Percentiles rank a stretch among this genome's conserved stretches.
phyloP scores from a whole-genome alignment of 2,329 filamentous ascomycete species.

The Ceratocystis destructans region DNA sequence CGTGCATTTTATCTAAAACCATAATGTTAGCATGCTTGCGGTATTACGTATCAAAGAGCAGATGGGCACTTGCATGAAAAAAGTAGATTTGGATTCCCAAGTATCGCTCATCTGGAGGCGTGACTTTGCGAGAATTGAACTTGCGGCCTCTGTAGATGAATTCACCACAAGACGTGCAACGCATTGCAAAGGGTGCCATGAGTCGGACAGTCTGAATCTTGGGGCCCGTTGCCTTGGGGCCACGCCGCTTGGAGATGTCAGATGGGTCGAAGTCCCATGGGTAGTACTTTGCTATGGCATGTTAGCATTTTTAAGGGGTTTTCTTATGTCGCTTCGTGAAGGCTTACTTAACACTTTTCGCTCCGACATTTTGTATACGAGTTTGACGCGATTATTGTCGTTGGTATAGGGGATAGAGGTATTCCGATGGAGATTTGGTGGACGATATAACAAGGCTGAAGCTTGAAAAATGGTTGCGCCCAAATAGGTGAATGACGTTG shows the following conservation, averaged over 20 bases:
- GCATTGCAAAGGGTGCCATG: conserved; percentile 44
- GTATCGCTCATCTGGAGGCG: conserved; percentile 75
- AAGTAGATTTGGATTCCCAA: conserved; percentile 74
- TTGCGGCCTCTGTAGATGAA: conserved; percentile 90
- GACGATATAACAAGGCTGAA: conserved; percentile 7
- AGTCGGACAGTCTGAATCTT: conserved; percentile 76
- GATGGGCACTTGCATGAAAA: conserved; percentile 45
- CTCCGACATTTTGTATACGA: conserved; percentile 55
- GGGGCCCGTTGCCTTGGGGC: conserved; percentile 58
- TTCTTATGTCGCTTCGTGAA: neutral
- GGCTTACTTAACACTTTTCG: conserved; percentile 55
- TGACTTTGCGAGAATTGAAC: conserved; percentile 92
- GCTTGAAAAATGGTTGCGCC: neutral
- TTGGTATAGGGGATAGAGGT: neutral
- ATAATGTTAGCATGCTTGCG: neutral
- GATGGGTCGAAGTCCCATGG: conserved; percentile 82
- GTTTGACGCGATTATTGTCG: neutral
- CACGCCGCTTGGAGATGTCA: conserved; percentile 57
- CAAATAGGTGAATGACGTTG: conserved; percentile 4
- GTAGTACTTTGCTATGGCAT: conserved; percentile 39
- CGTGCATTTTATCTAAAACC: conserved; percentile 57
- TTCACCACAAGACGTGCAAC: conserved; percentile 43
- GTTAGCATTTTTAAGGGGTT: conserved; percentile 9
- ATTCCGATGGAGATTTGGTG: neutral
- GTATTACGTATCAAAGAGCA: neutral